Evolutionary conservation across 192 early-diverging fungal genomes (phyloP).

Genomic region (Umbelopsis sp.): DNA sequence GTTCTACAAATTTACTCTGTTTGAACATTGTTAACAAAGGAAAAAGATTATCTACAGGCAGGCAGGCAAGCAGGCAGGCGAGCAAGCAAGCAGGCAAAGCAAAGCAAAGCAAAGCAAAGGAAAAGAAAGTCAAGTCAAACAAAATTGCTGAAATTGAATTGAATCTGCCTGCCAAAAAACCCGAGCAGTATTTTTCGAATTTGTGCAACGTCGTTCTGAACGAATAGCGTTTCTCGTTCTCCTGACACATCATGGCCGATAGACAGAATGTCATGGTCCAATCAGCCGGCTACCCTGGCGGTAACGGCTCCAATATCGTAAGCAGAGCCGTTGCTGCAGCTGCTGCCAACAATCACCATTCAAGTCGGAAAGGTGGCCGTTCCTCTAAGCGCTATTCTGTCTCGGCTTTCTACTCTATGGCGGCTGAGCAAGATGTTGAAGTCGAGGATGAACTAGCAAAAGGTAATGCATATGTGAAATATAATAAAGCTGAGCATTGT

Average conservation of each 20-base stretch:
- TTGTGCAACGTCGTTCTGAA: slow-evolving; percentile 7
- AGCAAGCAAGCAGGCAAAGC: no score
- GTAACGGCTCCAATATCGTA: slow-evolving; percentile 24
- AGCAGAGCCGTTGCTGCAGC: slow-evolving; percentile 36
- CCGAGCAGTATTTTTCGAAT: background rate
- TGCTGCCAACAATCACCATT: slow-evolving; percentile 35
- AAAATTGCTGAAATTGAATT: no score
- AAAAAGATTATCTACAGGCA: no score
- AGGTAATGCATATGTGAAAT: slow-evolving; percentile 57
- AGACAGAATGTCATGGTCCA: slow-evolving; percentile 37
- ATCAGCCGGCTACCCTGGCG: slow-evolving; percentile 22
- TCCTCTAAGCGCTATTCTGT: slow-evolving; percentile 72
- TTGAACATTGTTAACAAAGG: no score
- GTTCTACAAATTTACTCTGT: no score
- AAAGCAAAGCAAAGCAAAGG: no score
- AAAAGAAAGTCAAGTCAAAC: no score
- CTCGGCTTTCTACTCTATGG: slow-evolving; percentile 74
- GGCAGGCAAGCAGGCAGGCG: no score
- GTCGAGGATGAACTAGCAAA: slow-evolving; percentile 91
- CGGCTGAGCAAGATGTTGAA: slow-evolving; percentile 90
- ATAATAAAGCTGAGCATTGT: background rate
- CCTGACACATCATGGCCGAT: slow-evolving; percentile 27
- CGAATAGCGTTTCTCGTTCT: slow-evolving; percentile 22
- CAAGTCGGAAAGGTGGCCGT: slow-evolving; percentile 44
- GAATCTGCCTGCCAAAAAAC: background rate